Conservation (phyloP, 2,329 filamentous ascomycete genomes). For the Arthrobotrys sphaeroides region DNA sequence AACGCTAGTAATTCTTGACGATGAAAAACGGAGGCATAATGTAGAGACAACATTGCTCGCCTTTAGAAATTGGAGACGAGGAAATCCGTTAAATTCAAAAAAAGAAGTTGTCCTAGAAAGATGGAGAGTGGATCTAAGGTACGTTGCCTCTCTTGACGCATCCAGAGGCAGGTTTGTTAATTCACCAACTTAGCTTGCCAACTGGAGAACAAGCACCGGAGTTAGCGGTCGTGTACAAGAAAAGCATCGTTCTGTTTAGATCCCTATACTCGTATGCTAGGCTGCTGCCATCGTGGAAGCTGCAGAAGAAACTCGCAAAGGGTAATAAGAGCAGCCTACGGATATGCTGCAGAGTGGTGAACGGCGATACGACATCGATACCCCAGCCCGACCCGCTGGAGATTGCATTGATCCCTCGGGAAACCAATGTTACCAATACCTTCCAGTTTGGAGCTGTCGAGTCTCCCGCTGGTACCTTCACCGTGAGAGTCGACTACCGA, state of each 20-base stretch:
- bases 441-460: conserved; percentile 86
- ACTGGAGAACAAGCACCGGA: conserved; percentile 61
- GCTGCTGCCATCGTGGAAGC: conserved; percentile 85
- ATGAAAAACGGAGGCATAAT: conserved; percentile 91
- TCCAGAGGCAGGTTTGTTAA: neutral
- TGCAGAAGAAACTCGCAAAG: conserved; percentile 78
- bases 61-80: conserved; percentile 63
- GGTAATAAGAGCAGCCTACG: conserved; percentile 72
- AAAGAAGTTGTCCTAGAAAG: conserved; percentile 87
- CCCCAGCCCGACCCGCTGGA: conserved; percentile 74
- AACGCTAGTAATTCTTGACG: conserved; percentile 85
- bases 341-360: conserved; percentile 81
- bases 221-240: conserved; percentile 93
- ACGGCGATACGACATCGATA: conserved; percentile 67
- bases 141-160: conserved; percentile 59
- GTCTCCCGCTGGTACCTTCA: conserved; percentile 84
- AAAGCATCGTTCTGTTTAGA: conserved; percentile 92
- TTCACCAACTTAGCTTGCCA: conserved; percentile 18
- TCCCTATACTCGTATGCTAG: conserved; percentile 84
- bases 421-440: conserved; percentile 73
- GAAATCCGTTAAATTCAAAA: conserved; percentile 61
- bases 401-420: conserved; percentile 73
- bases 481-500: conserved; percentile 82
- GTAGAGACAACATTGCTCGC: conserved; percentile 82
- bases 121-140: conserved; percentile 86